phyloP scores from a whole-genome alignment of 176 grass and related monocot species.

The Rhipidocladum racemiflorum region DNA sequence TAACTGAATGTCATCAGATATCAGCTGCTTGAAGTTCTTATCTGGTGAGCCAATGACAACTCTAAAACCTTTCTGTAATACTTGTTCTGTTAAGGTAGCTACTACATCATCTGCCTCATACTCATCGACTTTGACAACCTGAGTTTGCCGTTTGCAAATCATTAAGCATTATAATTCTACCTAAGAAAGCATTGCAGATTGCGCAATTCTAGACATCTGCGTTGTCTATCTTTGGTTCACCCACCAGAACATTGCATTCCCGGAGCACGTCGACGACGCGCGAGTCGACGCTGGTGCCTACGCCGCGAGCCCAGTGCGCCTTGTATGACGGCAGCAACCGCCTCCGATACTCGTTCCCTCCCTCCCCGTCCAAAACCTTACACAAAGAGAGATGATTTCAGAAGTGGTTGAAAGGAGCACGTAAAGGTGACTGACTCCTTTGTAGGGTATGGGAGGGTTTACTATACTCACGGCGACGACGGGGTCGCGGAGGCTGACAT shows the following conservation, averaged over 20 bases:
- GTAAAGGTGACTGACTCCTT: too few species aligned
- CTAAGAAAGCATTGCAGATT: background rate
- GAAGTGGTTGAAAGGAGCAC: background rate
- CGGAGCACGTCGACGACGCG: conserved; percentile 59
- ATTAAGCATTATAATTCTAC: background rate
- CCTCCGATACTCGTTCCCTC: conserved; percentile 75
- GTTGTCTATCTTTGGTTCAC: background rate
- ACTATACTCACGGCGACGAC: conserved; percentile 69
- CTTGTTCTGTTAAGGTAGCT: too few species aligned
- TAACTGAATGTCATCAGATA: conserved; percentile 83
- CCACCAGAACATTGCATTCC: conserved; percentile 65
- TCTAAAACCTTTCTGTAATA: too few species aligned
- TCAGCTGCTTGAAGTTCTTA: conserved; percentile 96
- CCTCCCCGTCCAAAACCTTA: conserved; percentile 79
- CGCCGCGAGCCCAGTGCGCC: conserved; percentile 42
- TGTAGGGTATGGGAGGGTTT: background rate
- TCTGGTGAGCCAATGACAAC: too few species aligned
- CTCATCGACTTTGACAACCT: too few species aligned
- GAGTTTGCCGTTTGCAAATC: conserved; percentile 19
- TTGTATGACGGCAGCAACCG: conserved; percentile 77
- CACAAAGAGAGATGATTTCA: background rate
- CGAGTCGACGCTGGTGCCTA: conserved; percentile 44
- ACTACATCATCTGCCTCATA: too few species aligned
- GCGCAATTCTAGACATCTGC: background rate
- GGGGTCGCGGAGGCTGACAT: conserved; percentile 69